These are phyloP conservation scores for Talaromyces amestolkiae DNA, from an alignment of 2,329 filamentous ascomycete genomes.

Conservation along the genomic window DNA sequence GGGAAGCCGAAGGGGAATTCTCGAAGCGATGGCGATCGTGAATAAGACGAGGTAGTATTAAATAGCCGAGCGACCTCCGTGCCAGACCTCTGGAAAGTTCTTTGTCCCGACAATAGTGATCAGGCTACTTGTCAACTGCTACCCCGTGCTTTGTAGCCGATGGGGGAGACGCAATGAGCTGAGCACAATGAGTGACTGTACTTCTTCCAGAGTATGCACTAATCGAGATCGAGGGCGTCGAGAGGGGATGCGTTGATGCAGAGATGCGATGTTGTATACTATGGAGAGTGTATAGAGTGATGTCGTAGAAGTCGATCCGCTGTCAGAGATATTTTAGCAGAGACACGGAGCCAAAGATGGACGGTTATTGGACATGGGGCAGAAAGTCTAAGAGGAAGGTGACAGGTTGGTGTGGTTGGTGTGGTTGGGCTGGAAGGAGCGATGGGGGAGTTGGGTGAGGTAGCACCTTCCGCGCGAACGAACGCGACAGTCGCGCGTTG, in stretches of 20 bases:
- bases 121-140: neutral
- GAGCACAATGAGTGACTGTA: neutral
- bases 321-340: neutral
- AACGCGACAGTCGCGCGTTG: constrained; percentile 12
- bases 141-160: neutral
- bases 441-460: neutral
- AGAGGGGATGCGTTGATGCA: constrained; percentile 4
- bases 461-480: neutral
- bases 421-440: constrained; percentile 2
- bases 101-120: neutral
- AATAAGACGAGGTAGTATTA: neutral
- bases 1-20: neutral
- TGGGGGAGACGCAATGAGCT: neutral
- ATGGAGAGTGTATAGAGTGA: neutral
- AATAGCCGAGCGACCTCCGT: neutral
- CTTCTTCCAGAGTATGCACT: neutral
- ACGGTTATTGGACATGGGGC: neutral
- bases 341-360: constrained; percentile 1
- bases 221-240: neutral
- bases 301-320: neutral
- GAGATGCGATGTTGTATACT: neutral
- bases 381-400: constrained; percentile 6
- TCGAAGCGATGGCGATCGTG: neutral
- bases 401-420: neutral
- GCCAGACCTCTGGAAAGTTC: neutral